Base-by-base conservation (phyloP, 1,284 basidiomycete genomes). In the Lignosus rhinocerotis region DNA sequence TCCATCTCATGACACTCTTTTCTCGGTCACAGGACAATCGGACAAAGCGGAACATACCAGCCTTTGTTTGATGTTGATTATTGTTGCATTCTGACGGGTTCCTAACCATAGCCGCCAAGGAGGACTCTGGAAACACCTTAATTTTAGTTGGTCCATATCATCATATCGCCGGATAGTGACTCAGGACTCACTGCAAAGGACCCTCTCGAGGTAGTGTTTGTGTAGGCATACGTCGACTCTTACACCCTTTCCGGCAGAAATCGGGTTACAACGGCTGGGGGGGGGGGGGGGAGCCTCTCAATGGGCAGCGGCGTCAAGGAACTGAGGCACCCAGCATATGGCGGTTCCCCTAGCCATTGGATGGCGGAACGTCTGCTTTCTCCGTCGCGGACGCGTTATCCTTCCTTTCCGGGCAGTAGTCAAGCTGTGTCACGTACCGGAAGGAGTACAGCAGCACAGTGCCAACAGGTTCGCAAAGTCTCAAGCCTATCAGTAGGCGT, bases 21-120 rank as follows among this genome's bases (percentile, higher is more conserved):
- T 31, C 17, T 52, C 30, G 44, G 51, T 43, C 57, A 59, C 58
- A 51, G 55, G 48, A 38, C 39, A 59, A 62, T 54, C 51, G 55
- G 39, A 49, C 45, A 54, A 57, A 43, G 53, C 38, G 50, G 45
- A 52, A 59, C 56, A 58, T 50, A 49, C 56, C 42, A 44, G 53
- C 25, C 44, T 53, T 58, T 56, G 58, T 56, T 59, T 56, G 48
- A 41, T 39, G 38, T 52, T 53, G 50, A 47, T 42, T 46, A 51
- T 43, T 36, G 38, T 56, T 55, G 53, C 31, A 42, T 39, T 47
- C 21, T 51, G 48, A 50, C 51, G 17, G 47, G 32, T 39, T 16
- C 50, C 43, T 58, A 34, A 25, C 36, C 56, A 56, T 47, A 58
- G 56, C 58, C 44, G 51, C 25, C 41, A 36, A 56, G 21, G 16